Evolutionary conservation across 495 filamentous ascomycete genomes (phyloP), one percentile per base, ranked within the genome.

Genomic region (Annulohypoxylon stygium): DNA sequence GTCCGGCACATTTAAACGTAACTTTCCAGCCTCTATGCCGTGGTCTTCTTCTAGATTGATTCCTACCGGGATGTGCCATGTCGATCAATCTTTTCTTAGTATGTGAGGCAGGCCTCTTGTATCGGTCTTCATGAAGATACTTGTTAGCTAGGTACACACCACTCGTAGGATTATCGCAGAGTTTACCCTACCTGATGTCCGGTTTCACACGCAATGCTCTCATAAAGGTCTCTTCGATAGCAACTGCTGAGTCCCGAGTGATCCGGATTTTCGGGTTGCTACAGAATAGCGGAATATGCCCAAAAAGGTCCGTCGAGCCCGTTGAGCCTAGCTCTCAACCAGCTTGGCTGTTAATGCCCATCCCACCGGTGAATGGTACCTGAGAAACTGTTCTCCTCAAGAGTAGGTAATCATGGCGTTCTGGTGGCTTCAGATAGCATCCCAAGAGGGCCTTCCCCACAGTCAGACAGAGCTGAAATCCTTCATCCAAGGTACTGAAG

Each of bases 401-500:
- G 9, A 8, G 66, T 30, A 61, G 0, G 71, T 74, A 39, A 3
- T 65, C 55, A 50, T 73, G 34, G 48, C 36, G 33, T 70, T 50
- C 12, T 50, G 61, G 1, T 61, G 47, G 30, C 66, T 47, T 14
- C 66, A 39, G 20, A 66, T 74, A 57, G 67, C 61, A 30, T 70
- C 61, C 25, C 62, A 26, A 1, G 55, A 58, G 41, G 58, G 53
- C 55, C 39, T 64, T 41, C 16, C 65, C 66, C 71, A 70, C 43
- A 74, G 43, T 33, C 67, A 58, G 0, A 61, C 50, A 26, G 25
- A 70, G 50, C 67, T 67, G 18, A 26, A 34, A 34, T 67, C 62
- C 8, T 33, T 5, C n/a, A 62, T 75, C 57, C 63, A 23, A 23
- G 20, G 51, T 78, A 92, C 55, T 82, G 54, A 41, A 18, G 66